Conservation (phyloP, 2,329 filamentous ascomycete species). For the Mycosphaerella arachidis region DNA sequence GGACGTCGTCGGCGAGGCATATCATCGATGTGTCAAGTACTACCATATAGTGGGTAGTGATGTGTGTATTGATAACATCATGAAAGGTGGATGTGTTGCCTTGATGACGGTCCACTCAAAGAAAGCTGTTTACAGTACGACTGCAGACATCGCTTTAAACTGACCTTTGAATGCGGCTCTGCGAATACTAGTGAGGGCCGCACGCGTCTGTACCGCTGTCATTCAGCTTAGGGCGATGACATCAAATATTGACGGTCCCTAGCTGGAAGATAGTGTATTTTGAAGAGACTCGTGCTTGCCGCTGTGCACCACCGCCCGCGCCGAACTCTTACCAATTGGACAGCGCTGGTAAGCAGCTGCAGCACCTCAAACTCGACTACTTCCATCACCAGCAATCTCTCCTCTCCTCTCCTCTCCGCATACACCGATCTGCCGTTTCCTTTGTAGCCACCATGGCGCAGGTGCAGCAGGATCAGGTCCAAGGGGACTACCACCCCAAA, state of each 20-base stretch:
- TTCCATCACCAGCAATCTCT: neutral
- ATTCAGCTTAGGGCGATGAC: neutral
- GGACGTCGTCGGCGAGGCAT: slow-evolving; percentile 58
- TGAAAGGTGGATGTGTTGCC: neutral
- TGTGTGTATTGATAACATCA: neutral
- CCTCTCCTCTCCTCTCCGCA: neutral
- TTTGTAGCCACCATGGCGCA: slow-evolving; percentile 43
- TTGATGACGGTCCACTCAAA: neutral
- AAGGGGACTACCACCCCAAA: slow-evolving; percentile 61
- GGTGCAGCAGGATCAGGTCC: slow-evolving; percentile 37
- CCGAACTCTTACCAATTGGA: neutral
- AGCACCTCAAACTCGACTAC: neutral
- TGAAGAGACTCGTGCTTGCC: no score
- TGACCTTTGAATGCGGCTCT: neutral
- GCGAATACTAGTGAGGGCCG: no score
- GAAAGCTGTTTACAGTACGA: slow-evolving; percentile 1
- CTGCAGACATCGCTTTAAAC: neutral
- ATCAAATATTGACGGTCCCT: no score
- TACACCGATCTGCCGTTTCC: neutral
- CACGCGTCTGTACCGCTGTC: no score
- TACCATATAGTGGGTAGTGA: neutral
- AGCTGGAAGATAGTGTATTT: no score
- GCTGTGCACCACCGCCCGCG: no score
- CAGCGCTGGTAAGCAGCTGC: neutral
- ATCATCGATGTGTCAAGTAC: neutral